Conservation (phyloP, 768 basidiomycete genomes). For the Suillus decipiens region DNA sequence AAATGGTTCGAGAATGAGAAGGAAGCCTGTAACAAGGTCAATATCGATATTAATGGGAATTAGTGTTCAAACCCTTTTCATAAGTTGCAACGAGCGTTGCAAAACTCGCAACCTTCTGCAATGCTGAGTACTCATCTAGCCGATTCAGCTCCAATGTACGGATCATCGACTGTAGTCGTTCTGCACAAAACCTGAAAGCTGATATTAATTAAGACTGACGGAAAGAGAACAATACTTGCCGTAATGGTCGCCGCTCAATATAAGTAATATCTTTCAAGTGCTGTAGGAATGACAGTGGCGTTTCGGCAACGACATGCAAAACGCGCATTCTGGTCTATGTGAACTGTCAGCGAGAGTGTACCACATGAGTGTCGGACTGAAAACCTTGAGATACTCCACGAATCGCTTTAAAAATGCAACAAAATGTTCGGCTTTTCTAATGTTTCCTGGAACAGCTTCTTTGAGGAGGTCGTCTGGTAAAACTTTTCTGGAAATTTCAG, state of each 20-base stretch:
- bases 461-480: slow-evolving; percentile 92
- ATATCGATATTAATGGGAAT: slow-evolving; percentile 6
- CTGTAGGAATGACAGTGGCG: slow-evolving; percentile 93
- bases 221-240: slow-evolving; percentile 50
- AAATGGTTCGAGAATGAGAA: slow-evolving; percentile 96
- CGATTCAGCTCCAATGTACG: slow-evolving; percentile 87
- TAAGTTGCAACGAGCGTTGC: slow-evolving; percentile 98
- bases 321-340: slow-evolving; percentile 95
- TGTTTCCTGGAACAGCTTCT: slow-evolving; percentile 97
- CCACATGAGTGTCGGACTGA: neutral
- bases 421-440: slow-evolving; percentile 98
- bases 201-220: slow-evolving; percentile 5
- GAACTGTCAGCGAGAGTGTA: slow-evolving; percentile 16
- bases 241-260: slow-evolving; percentile 90
- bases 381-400: slow-evolving; percentile 96
- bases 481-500: slow-evolving; percentile 45
- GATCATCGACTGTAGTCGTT: slow-evolving; percentile 91
- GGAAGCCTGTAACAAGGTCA: slow-evolving; percentile 62
- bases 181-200: slow-evolving; percentile 83
- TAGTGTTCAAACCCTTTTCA: slow-evolving; percentile 72
- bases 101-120: slow-evolving; percentile 95
- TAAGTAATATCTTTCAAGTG: slow-evolving; percentile 99
- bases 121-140: slow-evolving; percentile 86
- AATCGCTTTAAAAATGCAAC: slow-evolving; percentile 98
- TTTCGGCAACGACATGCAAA: slow-evolving; percentile 98